phyloP scores from a whole-genome alignment of 805 yeast genomes.

The Yamadazyma endophytica region DNA sequence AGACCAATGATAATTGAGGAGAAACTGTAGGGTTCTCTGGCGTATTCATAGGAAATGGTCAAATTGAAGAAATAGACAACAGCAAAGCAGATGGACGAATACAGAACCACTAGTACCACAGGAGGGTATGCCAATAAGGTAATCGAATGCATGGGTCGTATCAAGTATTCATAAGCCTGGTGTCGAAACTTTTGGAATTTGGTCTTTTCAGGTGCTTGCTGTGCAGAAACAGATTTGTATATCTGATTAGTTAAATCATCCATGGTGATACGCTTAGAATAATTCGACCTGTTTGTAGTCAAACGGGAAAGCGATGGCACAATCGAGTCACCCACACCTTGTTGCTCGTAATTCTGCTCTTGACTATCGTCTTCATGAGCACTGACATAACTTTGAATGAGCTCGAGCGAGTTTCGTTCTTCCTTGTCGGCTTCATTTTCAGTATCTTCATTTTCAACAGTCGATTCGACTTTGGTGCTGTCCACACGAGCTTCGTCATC shows the following conservation, averaged over 20 bases:
- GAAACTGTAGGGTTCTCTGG: conserved; percentile 67
- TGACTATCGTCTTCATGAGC: conserved; percentile 23
- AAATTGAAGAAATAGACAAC: conserved; percentile 70
- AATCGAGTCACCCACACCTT: conserved; percentile 34
- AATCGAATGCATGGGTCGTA: conserved; percentile 61
- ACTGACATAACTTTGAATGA: conserved; percentile 1
- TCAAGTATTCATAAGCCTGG: conserved; percentile 42
- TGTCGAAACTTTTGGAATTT: conserved; percentile 15
- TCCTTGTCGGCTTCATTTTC: conserved; percentile 3
- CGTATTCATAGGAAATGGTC: conserved; percentile 61
- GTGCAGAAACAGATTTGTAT: conserved; percentile 2
- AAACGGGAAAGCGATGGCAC: conserved; percentile 36
- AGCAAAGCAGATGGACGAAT: conserved; percentile 69
- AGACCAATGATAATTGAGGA: conserved; percentile 63
- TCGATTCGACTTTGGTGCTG: conserved; percentile 1
- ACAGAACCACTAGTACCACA: conserved; percentile 58
- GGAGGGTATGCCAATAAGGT: conserved; percentile 68
- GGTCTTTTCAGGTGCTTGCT: conserved; percentile 2
- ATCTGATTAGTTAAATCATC: conserved; percentile 15
- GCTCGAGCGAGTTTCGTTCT: not conserved
- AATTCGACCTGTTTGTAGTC: conserved; percentile 28
- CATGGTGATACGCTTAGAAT: conserved; percentile 23
- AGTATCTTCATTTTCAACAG: conserved; percentile 8
- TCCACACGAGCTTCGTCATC: not conserved
- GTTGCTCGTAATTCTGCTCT: conserved; percentile 13